A percentile compares a stretch with the other conserved stretches of the same genome.
Conservation (phyloP, 352 stramenopile species). For the Elongisporangium anandrum region DNA sequence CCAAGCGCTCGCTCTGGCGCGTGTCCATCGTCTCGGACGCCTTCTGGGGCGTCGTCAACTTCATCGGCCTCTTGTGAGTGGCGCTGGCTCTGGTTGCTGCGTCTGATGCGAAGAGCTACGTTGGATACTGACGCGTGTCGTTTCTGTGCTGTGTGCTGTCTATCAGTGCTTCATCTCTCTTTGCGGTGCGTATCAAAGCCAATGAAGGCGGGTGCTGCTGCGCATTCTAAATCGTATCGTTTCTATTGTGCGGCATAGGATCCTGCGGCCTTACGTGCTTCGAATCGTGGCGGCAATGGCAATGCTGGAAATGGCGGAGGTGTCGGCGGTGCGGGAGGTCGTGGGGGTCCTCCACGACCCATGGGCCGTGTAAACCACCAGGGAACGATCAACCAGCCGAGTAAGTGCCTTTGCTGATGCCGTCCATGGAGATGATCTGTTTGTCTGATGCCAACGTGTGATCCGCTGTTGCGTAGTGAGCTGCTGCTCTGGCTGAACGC, state of each 20-base stretch:
- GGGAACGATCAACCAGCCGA: slow-evolving; percentile 51
- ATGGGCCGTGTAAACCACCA: slow-evolving; percentile 58
- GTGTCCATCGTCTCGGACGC: slow-evolving; percentile 64
- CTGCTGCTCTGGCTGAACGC: slow-evolving; percentile 42
- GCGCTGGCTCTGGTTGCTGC: neutral
- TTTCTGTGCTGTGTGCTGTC: neutral
- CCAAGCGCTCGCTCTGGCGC: slow-evolving; percentile 61
- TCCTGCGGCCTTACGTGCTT: slow-evolving; percentile 24
- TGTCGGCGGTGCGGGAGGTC: slow-evolving; percentile 10
- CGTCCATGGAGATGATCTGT: too few relatives aligned
- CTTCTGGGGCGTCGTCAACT: slow-evolving; percentile 72
- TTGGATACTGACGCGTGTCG: neutral
- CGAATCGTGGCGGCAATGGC: slow-evolving; percentile 7
- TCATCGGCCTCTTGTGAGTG: slow-evolving; percentile 75
- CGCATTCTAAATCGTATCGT: neutral
- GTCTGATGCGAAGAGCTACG: neutral
- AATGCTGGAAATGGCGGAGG: slow-evolving; percentile 1
- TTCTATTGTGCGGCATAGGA: slow-evolving; percentile 26
- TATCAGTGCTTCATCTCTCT: slow-evolving; percentile 41
- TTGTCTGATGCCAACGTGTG: slow-evolving; percentile 1
- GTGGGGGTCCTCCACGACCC: slow-evolving; percentile 32
- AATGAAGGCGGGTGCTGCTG: neutral
- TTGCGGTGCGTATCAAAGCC: slow-evolving; percentile 34
- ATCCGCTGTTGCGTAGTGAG: slow-evolving; percentile 6
- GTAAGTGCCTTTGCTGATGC: slow-evolving; percentile 16